Base-by-base conservation (phyloP, 2,329 filamentous ascomycete species). In the Alternaria gansuensis region DNA sequence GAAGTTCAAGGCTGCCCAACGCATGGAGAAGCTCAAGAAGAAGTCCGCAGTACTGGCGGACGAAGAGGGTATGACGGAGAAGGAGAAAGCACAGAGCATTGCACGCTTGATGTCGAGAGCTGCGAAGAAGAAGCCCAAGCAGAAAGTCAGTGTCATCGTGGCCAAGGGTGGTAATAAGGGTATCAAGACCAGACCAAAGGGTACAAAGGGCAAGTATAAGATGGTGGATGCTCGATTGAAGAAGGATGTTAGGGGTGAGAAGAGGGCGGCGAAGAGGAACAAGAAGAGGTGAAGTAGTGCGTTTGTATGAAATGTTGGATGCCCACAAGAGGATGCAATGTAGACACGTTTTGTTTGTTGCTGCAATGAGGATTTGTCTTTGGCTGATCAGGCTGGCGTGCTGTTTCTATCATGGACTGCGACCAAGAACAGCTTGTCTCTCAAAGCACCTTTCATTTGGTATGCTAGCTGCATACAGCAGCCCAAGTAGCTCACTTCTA, bases 171-270 rank as follows among this genome's bases (percentile, higher is more conserved):
- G 86, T 50, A 97, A 98, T 78, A 89, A 88, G 68, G 94, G 92
- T 72, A 88, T 96, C 74, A 87, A 90, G 75, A 94, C 93, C 21
- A 84, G 94, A 69, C 95, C 95, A 3, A 90, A 88, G 77, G 95
- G 94, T 59, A 92, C 97, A 24, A 97, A 97, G 86, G 94, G 94
- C 36, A 89, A 92, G 67, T 99, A 99, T 78, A 96, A 96, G 84
- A 96, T 99, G 84, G 94, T 99, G 54, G 94, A 98, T 80, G 83
- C 91, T 13, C 86, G 95, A 68, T 87, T 97, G 88, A 97, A 97
- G 87, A 98, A 97, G 88, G 95, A 98, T 82, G 85, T 95, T 54
- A 83, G 93, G 75, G 93, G 90, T 2, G 85, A 94, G 79, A 97
- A 97, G 87, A 86, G 93, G 73, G 74, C 87, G 64, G 84, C 85